Evolutionary conservation across 2,329 filamentous ascomycete genomes (phyloP).

Genomic region (Zelopaecilomyces penicillatus): DNA sequence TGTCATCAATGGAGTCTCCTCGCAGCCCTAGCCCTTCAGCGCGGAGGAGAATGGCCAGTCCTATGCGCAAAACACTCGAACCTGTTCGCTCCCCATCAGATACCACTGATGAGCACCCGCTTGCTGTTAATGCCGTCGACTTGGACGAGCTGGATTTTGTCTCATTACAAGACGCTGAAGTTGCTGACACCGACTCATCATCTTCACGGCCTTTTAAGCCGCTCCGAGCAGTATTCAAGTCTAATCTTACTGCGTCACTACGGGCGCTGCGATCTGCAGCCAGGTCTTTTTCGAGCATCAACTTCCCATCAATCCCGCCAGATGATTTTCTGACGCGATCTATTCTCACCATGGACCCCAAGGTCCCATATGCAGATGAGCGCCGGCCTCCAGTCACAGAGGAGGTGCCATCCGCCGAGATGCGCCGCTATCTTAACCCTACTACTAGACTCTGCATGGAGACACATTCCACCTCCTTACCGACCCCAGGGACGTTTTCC

Average conservation of each 20-base stretch:
- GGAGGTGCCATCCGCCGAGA: constrained; percentile 56
- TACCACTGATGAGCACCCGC: constrained; percentile 42
- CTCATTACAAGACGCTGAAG: constrained; percentile 4
- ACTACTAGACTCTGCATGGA: constrained; percentile 35
- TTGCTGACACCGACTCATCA: constrained; percentile 23
- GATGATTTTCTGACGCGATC: constrained; percentile 61
- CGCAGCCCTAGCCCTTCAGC: constrained; percentile 27
- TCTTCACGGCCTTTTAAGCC: constrained; percentile 37
- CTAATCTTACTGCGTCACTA: constrained; percentile 59
- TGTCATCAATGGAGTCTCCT: constrained; percentile 43
- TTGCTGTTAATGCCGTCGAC: constrained; percentile 34
- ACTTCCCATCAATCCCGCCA: constrained; percentile 54
- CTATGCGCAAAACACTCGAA: constrained; percentile 41
- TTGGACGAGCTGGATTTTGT: constrained; percentile 14
- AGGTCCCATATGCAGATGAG: constrained; percentile 60
- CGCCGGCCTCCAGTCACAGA: constrained; percentile 53
- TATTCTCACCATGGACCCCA: constrained; percentile 58
- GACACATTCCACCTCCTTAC: constrained; percentile 18
- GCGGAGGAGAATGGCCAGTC: constrained; percentile 27
- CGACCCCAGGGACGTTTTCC: constrained; percentile 39
- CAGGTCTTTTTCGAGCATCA: constrained; percentile 53
- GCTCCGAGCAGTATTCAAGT: constrained; percentile 54
- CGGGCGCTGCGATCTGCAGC: constrained; percentile 56
- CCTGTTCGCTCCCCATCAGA: constrained; percentile 48
- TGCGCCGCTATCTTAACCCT: constrained; percentile 61